Evolutionary conservation across 2,329 filamentous ascomycete species (phyloP), one percentile per base, ranked within the genome.

Genomic region (Penicillium sclerotiorum): DNA sequence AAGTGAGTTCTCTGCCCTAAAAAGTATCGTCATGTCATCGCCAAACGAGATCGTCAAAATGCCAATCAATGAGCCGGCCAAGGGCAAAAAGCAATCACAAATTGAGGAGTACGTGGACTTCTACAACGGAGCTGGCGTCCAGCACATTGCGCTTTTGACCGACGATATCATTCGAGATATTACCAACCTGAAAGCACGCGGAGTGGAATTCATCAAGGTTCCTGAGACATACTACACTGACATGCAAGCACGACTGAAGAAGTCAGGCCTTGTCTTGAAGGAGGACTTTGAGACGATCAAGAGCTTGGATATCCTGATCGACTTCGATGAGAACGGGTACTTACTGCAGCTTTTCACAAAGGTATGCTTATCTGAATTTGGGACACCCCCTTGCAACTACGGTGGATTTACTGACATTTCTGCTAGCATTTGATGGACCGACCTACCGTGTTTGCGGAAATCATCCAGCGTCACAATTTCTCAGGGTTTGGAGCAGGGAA

Each of bases 51-150:
- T 88, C 4, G 90, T 96, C 73, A 96, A 96, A 77, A 96, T 96
- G 91, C 93, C 93, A 64, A 95, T 97, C 81, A 96, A 96, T 78
- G 92, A 96, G 76, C 93, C 93, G 1, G 93, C 93, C 0, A 78
- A 83, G 1, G 93, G 92, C 51, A 94, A 94, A 77, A 93, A 90
- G 74, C 89, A 90, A 72, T 90, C 86, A 9, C 93, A 97, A 75
- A 96, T 97, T 61, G 92, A 96, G 72, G 93, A 96, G 76, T 92
- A 87, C 68, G 85, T 96, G 59, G 80, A 89, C 68, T 96, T 94
- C 79, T 95, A 96, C 77, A 84, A 87, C 43, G 93, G 93, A 1
- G 78, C 92, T 0, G 93, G 93, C 39, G 90, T 96, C 0, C 93
- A 96, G 77, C 93, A 96, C 75, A 94, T 96, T 59, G 93, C 92